A percentile compares a stretch with the other conserved stretches of the same genome.
Evolutionary conservation across 2,329 filamentous ascomycete species (phyloP).

Genomic region (Sporothrix humicola): DNA sequence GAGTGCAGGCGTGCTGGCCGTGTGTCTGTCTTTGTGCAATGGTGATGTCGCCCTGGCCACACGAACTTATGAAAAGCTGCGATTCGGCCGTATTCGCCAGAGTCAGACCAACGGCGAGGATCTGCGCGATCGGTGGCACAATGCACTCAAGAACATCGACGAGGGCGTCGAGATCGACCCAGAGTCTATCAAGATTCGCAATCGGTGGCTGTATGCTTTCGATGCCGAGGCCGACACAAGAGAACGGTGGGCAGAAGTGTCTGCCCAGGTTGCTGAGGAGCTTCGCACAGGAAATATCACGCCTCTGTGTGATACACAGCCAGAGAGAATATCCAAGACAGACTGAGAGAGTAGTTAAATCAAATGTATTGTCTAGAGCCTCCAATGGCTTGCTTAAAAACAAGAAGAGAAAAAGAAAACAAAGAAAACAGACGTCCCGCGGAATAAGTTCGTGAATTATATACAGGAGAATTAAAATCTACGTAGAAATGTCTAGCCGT

Average conservation of each 20-base stretch:
- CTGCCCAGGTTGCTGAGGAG: slow-evolving; percentile 46
- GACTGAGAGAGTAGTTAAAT: no score
- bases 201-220: slow-evolving; percentile 54
- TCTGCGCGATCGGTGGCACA: slow-evolving; percentile 52
- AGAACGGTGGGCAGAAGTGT: slow-evolving; percentile 51
- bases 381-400: not conserved
- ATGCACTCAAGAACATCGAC: slow-evolving; percentile 50
- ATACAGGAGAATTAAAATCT: not conserved
- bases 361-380: not conserved
- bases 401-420: not conserved
- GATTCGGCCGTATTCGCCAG: slow-evolving; percentile 49
- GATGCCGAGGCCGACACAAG: slow-evolving; percentile 54
- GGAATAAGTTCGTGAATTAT: slow-evolving; percentile 11
- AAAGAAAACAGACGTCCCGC: no score
- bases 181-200: slow-evolving; percentile 54
- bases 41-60: slow-evolving; percentile 44
- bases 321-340: not conserved
- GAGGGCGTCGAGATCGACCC: slow-evolving; percentile 52
- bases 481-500: slow-evolving; percentile 1
- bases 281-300: slow-evolving; percentile 47
- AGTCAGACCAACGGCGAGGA: slow-evolving; percentile 54
- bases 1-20: slow-evolving; percentile 54
- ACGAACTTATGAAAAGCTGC: slow-evolving; percentile 51
- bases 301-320: slow-evolving; percentile 44
- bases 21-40: slow-evolving; percentile 52